These are phyloP conservation scores for Scopulariopsis brevicaulis DNA, from an alignment of 2,329 filamentous ascomycete genomes.

Conservation along the genomic window DNA sequence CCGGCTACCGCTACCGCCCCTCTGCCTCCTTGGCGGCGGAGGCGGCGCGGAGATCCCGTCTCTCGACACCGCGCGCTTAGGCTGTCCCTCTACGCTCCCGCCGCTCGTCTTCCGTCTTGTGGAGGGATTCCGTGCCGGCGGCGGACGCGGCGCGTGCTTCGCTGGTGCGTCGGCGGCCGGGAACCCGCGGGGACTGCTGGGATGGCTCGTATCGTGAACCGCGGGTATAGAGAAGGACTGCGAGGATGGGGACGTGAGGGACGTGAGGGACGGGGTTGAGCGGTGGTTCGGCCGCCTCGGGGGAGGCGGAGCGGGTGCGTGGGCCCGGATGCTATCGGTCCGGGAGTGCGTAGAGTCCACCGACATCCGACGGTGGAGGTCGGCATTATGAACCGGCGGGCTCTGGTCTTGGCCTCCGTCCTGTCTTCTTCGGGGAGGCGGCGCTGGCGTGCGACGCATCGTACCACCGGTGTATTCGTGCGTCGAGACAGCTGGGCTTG, in stretches of 20 bases:
- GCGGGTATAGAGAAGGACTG: conserved; percentile 9
- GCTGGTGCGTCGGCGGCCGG: not conserved
- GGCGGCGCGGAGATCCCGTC: conserved; percentile 22
- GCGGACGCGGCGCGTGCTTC: conserved; percentile 21
- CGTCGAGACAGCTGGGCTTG: conserved; percentile 24
- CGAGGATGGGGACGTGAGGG: conserved; percentile 8
- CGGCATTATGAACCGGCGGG: conserved; percentile 13
- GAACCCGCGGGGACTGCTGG: not conserved
- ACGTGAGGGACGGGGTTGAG: conserved; percentile 13
- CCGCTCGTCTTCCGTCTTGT: conserved; percentile 32
- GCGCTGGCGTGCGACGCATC: conserved; percentile 35
- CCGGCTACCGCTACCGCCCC: conserved; percentile 35
- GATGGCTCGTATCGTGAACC: conserved; percentile 7
- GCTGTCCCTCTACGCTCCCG: conserved; percentile 24
- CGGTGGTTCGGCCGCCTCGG: conserved; percentile 35
- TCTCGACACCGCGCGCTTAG: conserved; percentile 12
- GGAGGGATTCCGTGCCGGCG: conserved; percentile 31
- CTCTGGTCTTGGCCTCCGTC: conserved; percentile 12
- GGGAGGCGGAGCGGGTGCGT: conserved; percentile 41
- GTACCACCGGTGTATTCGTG: conserved; percentile 11
- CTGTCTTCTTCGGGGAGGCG: conserved; percentile 31
- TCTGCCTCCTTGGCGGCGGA: conserved; percentile 33
- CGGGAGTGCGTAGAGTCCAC: conserved; percentile 36
- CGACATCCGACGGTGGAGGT: conserved; percentile 33
- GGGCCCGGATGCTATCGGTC: conserved; percentile 30